phyloP scores from a whole-genome alignment of 108 stramenopile species.

The Phaeodactylum tricornutum region DNA sequence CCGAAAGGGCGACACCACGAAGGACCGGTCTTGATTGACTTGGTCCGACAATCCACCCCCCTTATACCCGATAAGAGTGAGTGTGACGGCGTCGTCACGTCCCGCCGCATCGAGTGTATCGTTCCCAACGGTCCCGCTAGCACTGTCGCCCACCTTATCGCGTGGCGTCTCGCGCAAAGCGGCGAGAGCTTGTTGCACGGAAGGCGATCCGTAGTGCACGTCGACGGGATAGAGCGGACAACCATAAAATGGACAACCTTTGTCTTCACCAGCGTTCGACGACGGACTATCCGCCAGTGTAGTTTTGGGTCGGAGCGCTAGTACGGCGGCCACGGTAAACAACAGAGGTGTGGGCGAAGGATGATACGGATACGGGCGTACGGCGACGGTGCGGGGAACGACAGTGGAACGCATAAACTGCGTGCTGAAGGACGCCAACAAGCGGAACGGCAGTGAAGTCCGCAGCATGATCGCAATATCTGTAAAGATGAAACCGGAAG shows the following conservation, averaged over 20 bases:
- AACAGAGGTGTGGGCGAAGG: too few relatives aligned
- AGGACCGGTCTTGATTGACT: slow-evolving; percentile 59
- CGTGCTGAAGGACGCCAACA: too few relatives aligned
- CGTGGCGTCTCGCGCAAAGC: slow-evolving; percentile 19
- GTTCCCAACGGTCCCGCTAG: not conserved
- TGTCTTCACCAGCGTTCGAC: not conserved
- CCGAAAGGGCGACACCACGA: slow-evolving; percentile 35
- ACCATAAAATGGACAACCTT: slow-evolving; percentile 46
- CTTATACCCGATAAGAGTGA: slow-evolving; percentile 55
- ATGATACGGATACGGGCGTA: too few relatives aligned
- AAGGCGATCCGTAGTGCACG: slow-evolving; percentile 38
- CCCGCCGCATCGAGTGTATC: slow-evolving; percentile 17
- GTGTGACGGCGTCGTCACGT: slow-evolving; percentile 19
- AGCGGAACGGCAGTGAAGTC: too few relatives aligned
- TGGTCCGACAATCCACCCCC: slow-evolving; percentile 29
- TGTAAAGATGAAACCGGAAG: too few relatives aligned
- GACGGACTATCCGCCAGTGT: not conserved
- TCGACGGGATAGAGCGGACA: slow-evolving; percentile 54
- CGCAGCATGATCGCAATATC: too few relatives aligned
- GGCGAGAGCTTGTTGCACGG: slow-evolving; percentile 27
- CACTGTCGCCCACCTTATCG: slow-evolving; percentile 3
- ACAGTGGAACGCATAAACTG: too few relatives aligned
- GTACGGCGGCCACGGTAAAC: not conserved
- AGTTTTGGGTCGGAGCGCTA: not conserved
- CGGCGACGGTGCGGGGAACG: too few relatives aligned